Evolutionary conservation across 495 filamentous ascomycete genomes (phyloP).

Genomic region (Tuber brumale): DNA sequence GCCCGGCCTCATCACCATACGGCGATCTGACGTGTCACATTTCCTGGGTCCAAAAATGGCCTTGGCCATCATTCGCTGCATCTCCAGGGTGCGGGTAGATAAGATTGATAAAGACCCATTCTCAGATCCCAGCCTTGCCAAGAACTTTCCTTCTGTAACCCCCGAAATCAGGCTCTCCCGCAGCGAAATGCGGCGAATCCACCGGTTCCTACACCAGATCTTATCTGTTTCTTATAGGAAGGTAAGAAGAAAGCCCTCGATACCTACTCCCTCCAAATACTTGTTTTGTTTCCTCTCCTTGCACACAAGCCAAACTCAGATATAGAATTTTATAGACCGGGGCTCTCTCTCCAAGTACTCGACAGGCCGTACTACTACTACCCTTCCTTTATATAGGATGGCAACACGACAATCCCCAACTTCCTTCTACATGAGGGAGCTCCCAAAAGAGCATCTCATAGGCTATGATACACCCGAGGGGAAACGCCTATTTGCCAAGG

Average conservation of each 20-base stretch:
- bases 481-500: conserved; percentile 35
- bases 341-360: neutral
- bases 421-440: conserved; percentile 41
- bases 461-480: conserved; percentile 37
- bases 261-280: neutral
- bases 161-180: neutral
- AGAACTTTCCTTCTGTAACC: neutral
- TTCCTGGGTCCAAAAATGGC: neutral
- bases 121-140: neutral
- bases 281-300: neutral
- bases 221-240: neutral
- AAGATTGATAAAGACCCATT: neutral
- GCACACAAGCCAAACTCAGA: neutral
- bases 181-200: neutral
- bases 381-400: neutral
- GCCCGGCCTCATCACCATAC: neutral
- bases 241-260: neutral
- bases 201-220: neutral
- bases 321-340: neutral
- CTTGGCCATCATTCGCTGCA: no score
- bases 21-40: neutral
- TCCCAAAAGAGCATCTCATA: conserved; percentile 34
- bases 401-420: neutral
- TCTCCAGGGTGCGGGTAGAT: neutral
- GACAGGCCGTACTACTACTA: neutral